These are phyloP conservation scores for Trichosanthes cucumerina DNA, from an alignment of 306 rosid genomes.

Conservation along the genomic window DNA sequence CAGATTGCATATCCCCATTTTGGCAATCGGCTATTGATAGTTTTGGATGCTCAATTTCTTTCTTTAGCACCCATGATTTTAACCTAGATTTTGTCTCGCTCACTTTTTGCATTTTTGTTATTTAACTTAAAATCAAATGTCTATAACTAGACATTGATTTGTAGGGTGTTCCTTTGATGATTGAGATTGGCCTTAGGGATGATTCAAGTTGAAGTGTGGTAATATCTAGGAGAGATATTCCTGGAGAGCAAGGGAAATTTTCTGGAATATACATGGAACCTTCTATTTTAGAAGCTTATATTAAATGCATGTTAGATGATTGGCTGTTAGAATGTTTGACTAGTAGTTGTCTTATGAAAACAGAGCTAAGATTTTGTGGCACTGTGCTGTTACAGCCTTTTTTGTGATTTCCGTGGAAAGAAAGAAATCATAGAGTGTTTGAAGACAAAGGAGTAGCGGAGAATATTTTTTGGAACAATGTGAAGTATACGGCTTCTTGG, in stretches of 20 bases:
- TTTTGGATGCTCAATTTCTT: neutral
- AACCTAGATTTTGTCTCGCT: neutral
- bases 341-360: no score
- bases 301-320: neutral
- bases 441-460: no score
- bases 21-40: neutral
- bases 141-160: constrained; percentile 10
- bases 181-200: constrained; percentile 91
- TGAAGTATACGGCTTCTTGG: no score
- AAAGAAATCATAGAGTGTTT: no score
- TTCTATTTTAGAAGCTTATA: constrained; percentile 47
- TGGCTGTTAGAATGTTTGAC: no score
- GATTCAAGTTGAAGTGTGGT: constrained; percentile 72
- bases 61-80: neutral
- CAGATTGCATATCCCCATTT: neutral
- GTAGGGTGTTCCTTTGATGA: constrained; percentile 89
- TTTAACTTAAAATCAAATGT: neutral
- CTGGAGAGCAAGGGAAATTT: constrained; percentile 78
- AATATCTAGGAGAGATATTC: constrained; percentile 73
- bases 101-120: neutral
- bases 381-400: no score
- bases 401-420: no score
- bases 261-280: constrained; percentile 83
- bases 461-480: no score
- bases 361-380: no score